Evolutionary conservation across 2,329 filamentous ascomycete genomes (phyloP), one percentile per base, ranked within the genome.

Genomic region (Colletotrichum somersetense): DNA sequence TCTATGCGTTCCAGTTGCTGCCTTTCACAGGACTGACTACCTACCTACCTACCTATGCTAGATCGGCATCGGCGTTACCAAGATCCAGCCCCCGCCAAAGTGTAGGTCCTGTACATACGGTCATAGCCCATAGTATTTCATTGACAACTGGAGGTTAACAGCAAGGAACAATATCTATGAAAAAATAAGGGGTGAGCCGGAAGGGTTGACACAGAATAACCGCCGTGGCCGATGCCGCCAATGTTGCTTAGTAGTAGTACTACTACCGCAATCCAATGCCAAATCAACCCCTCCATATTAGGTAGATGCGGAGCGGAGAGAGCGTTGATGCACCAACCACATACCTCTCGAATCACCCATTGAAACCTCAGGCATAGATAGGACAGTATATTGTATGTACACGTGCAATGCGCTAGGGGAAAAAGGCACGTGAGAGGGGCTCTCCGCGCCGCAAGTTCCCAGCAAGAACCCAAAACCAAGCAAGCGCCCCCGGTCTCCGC

Each of bases 401-500:
- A 44, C 16, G 16, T 56, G 30, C 52, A 56, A 35, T 35, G 52
- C 6, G 26, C 14, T 1, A 30, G 7, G 50, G 12, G 33, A 38
- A 30, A 3, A 20, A 42, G n/a, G 55, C 55, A 58, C 55, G 55
- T 58, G 55, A 58, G 55, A 40, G n/a, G 14, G 18, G 44, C n/a
- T 46, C 40, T 30, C 33, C 57, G 50, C 38, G 26, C 33, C 26
- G 26, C 62, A 20, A 30, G 33, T 23, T n/a, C 30, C 46, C 20
- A 2, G 33, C 18, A 10, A 57, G 55, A 57, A 44, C 16, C 46
- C 20, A 42, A 18, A 55, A 26, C 46, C 10, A 38, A 38, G 35
- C 26, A 35, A 62, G 44, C 7, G 1, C 59, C 52, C 64, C 64
- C 16, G 38, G 40, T 35, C 62, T 59, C 63, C 42, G 53, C 53